A percentile compares a stretch with the other conserved stretches of the same genome.
Conservation (phyloP, 176 grass and related monocot species). For the Oryza meyeriana region DNA sequence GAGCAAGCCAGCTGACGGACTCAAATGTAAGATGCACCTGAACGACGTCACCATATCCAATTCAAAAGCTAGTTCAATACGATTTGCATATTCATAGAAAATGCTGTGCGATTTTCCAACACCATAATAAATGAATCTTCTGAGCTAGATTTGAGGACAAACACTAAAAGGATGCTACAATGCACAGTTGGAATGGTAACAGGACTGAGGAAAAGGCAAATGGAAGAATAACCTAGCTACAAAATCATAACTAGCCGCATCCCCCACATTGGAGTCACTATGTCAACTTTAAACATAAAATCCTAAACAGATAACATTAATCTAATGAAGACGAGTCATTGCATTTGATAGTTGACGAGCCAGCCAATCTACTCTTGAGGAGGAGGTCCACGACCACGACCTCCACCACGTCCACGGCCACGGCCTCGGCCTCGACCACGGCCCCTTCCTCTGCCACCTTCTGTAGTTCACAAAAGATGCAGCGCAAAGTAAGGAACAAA, state of each 20-base stretch:
- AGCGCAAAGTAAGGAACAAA: not conserved
- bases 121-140: slow-evolving; percentile 26
- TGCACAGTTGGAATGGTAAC: slow-evolving; percentile 37
- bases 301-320: slow-evolving; percentile 43
- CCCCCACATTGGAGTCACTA: slow-evolving; percentile 38
- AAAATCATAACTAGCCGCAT: slow-evolving; percentile 69
- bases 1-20: too few relatives aligned
- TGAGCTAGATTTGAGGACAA: slow-evolving; percentile 34
- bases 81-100: slow-evolving; percentile 13
- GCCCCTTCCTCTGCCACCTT: slow-evolving; percentile 39
- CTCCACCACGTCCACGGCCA: slow-evolving; percentile 28
- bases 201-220: slow-evolving; percentile 33
- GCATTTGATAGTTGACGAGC: not conserved
- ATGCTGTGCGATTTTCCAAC: not conserved
- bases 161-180: slow-evolving; percentile 20
- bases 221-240: slow-evolving; percentile 70
- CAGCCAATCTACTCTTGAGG: slow-evolving; percentile 40
- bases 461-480: slow-evolving; percentile 17
- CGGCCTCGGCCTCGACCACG: slow-evolving; percentile 23
- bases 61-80: not conserved
- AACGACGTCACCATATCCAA: not conserved
- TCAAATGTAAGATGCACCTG: too few relatives aligned
- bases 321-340: not conserved
- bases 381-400: slow-evolving; percentile 28
- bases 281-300: slow-evolving; percentile 35